phyloP scores from a whole-genome alignment of 192 early-diverging fungal species.

The Cetraspora pellucida region DNA sequence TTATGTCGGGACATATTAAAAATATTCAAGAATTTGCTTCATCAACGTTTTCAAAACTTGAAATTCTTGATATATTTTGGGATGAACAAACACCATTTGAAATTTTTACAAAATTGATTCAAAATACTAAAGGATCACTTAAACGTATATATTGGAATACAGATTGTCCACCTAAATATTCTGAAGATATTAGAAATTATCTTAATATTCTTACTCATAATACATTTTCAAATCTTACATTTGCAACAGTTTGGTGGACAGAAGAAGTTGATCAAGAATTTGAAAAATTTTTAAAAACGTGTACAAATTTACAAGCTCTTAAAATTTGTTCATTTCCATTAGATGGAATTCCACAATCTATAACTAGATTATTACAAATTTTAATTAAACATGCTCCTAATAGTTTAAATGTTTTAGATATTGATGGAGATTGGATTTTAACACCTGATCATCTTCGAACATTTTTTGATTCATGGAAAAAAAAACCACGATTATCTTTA shows the following conservation, averaged over 20 bases:
- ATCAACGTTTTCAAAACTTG: constrained; percentile 2
- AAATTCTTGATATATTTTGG: constrained; percentile 16
- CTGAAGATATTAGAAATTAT: constrained; percentile 9
- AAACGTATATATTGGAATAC: constrained; percentile 12
- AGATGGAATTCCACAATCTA: not conserved
- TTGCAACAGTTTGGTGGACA: constrained; percentile 4
- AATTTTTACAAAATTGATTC: not conserved
- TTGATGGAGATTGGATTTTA: constrained; percentile 2
- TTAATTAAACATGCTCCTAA: not conserved
- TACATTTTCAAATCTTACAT: not conserved
- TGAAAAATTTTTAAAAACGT: not conserved
- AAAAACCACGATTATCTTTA: not conserved
- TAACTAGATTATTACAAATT: not conserved
- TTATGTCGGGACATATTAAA: not conserved
- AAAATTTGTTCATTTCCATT: not conserved
- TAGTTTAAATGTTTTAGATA: not conserved
- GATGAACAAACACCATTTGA: constrained; percentile 8
- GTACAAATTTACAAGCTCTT: not conserved
- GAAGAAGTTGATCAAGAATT: not conserved
- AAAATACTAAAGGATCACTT: not conserved
- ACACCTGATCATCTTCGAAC: not conserved
- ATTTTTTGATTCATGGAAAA: not conserved
- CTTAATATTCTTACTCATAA: not conserved
- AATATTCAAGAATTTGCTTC: not conserved
- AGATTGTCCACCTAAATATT: not conserved